These are phyloP conservation scores for Suillus discolor DNA, from an alignment of 768 basidiomycete genomes.

Conservation along the genomic window DNA sequence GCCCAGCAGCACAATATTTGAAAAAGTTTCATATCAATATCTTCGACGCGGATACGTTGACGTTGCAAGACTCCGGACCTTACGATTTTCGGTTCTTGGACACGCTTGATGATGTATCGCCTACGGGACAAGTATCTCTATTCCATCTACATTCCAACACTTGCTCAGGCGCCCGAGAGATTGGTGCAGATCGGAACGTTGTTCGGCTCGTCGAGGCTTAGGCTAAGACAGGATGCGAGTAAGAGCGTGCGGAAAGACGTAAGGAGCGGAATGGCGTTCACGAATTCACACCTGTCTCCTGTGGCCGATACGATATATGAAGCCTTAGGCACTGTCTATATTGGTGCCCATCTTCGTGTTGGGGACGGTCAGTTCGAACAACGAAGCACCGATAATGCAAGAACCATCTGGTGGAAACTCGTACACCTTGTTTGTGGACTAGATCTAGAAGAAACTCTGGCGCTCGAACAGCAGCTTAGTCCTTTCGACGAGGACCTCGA, in stretches of 20 bases:
- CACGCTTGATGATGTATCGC: slow-evolving; percentile 21
- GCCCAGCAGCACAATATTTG: background rate
- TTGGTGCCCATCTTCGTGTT: slow-evolving; percentile 68
- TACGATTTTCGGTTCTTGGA: background rate
- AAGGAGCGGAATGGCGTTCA: slow-evolving; percentile 59
- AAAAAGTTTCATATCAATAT: background rate
- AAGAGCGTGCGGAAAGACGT: slow-evolving; percentile 46
- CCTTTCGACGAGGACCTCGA: slow-evolving; percentile 10
- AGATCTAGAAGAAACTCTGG: slow-evolving; percentile 36
- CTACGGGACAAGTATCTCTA: slow-evolving; percentile 43
- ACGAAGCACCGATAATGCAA: slow-evolving; percentile 43
- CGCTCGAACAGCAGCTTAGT: slow-evolving; percentile 23
- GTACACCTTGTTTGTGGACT: slow-evolving; percentile 51
- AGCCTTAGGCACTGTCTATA: slow-evolving; percentile 48
- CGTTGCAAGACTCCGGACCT: background rate
- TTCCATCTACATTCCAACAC: slow-evolving; percentile 30
- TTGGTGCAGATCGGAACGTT: background rate
- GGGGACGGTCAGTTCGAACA: slow-evolving; percentile 66
- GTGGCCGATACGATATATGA: slow-evolving; percentile 47
- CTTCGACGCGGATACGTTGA: background rate
- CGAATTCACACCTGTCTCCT: slow-evolving; percentile 47
- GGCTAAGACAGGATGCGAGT: slow-evolving; percentile 45
- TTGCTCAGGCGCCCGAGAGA: background rate
- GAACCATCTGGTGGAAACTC: slow-evolving; percentile 58
- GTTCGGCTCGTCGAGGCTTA: slow-evolving; percentile 74